A percentile compares a stretch with the other conserved stretches of the same genome.
Evolutionary conservation across 345 rosid species (phyloP).

Genomic region (Linum usitatissimum): DNA sequence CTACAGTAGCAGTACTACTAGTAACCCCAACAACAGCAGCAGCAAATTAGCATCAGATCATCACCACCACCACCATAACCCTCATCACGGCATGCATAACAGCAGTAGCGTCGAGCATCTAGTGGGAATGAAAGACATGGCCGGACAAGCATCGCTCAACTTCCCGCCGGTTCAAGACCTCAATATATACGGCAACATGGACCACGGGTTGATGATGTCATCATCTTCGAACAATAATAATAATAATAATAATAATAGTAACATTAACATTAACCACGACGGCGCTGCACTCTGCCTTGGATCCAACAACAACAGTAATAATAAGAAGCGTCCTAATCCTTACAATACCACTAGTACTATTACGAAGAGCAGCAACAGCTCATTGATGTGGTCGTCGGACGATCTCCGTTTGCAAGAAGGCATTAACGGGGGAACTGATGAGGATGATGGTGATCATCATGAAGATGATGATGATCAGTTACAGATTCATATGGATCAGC

Average conservation of each 20-base stretch:
- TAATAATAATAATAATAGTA: conserved; percentile 12
- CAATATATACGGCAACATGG: conserved; percentile 61
- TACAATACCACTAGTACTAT: conserved; percentile 19
- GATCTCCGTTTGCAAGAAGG: conserved; percentile 51
- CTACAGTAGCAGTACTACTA: not conserved
- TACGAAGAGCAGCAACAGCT: conserved; percentile 44
- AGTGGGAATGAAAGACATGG: conserved; percentile 31
- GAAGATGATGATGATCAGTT: not conserved
- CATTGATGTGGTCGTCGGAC: conserved; percentile 63
- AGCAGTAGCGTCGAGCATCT: conserved; percentile 9
- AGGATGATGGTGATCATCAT: not conserved
- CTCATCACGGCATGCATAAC: not conserved
- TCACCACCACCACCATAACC: not conserved
- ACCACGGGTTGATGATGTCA: conserved; percentile 34
- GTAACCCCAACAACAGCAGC: not conserved
- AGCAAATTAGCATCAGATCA: conserved; percentile 40
- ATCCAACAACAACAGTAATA: conserved; percentile 14
- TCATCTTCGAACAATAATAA: conserved; percentile 29
- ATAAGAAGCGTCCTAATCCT: conserved; percentile 63
- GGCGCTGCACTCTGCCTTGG: conserved; percentile 14
- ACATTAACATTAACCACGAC: conserved; percentile 21
- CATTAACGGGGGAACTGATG: not conserved
- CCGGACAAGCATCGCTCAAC: conserved; percentile 32
- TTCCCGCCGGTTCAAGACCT: conserved; percentile 92
- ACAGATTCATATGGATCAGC: not conserved